Conservation (phyloP, 1,284 basidiomycete genomes). For the Moesziomyces sp. region DNA sequence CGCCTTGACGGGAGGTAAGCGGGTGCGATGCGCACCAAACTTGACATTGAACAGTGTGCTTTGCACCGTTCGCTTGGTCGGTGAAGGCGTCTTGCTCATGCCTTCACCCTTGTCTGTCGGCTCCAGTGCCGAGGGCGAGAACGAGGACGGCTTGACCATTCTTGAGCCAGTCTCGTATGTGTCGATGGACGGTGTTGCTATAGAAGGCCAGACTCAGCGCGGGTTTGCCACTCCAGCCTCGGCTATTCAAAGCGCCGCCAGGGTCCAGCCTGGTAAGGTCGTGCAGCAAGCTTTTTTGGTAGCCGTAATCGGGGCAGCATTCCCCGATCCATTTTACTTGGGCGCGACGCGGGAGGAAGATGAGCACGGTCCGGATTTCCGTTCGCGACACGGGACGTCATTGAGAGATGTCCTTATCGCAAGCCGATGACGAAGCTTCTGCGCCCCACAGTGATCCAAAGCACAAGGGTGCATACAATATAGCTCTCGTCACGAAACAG, state of each 20-base stretch:
- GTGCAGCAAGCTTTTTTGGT: background rate
- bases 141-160: conserved; percentile 19
- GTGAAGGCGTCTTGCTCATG: conserved; percentile 6
- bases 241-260: background rate
- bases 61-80: conserved; percentile 32
- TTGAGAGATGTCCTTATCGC: conserved; percentile 1
- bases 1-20: conserved; percentile 17
- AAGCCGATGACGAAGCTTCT: background rate
- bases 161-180: background rate
- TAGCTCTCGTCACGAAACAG: no score
- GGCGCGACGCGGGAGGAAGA: no score
- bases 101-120: background rate
- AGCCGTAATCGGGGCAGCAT: background rate
- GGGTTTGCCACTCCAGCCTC: background rate
- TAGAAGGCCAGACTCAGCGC: background rate
- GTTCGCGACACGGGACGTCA: background rate
- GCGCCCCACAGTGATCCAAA: no score
- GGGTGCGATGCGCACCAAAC: conserved; percentile 27
- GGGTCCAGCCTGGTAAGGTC: background rate
- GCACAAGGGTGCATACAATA: no score
- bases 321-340: no score
- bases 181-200: background rate
- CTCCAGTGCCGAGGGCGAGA: conserved; percentile 15
- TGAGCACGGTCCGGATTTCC: background rate
- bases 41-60: conserved; percentile 45